Evolutionary conservation across 2,329 filamentous ascomycete species (phyloP).

Genomic region (Aspergillus puulaauensis): DNA sequence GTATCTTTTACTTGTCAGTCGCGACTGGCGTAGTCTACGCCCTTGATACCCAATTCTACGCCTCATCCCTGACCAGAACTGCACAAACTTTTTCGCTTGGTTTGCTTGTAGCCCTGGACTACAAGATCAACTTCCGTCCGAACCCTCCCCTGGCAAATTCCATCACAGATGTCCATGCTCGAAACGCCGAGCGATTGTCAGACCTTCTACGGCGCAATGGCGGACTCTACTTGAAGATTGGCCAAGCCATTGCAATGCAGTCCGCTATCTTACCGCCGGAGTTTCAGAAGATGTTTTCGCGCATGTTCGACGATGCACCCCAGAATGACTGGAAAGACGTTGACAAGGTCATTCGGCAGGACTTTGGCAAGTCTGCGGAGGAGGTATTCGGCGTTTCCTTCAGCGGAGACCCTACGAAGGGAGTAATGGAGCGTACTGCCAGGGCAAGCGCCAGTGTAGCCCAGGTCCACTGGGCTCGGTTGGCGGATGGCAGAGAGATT

Average conservation of each 20-base stretch:
- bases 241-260: conserved; percentile 98
- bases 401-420: conserved; percentile 60
- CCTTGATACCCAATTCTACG: conserved; percentile 73
- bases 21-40: conserved; percentile 64
- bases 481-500: conserved; percentile 84
- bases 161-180: conserved; percentile 74
- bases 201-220: conserved; percentile 82
- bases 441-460: conserved; percentile 84
- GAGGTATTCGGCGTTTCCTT: conserved; percentile 93
- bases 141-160: conserved; percentile 72
- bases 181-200: conserved; percentile 81
- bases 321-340: conserved; percentile 87
- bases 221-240: conserved; percentile 94
- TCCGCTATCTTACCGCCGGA: conserved; percentile 88
- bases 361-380: conserved; percentile 81
- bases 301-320: conserved; percentile 97
- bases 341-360: conserved; percentile 78
- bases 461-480: conserved; percentile 90
- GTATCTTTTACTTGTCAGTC: conserved; percentile 63
- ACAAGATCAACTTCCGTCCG: conserved; percentile 92
- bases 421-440: conserved; percentile 69
- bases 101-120: conserved; percentile 80
- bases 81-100: conserved; percentile 78
- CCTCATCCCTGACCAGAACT: conserved; percentile 74
- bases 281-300: conserved; percentile 92